These are phyloP conservation scores for Colletotrichum lini DNA, from an alignment of 2,329 filamentous ascomycete species.

Conservation along the genomic window DNA sequence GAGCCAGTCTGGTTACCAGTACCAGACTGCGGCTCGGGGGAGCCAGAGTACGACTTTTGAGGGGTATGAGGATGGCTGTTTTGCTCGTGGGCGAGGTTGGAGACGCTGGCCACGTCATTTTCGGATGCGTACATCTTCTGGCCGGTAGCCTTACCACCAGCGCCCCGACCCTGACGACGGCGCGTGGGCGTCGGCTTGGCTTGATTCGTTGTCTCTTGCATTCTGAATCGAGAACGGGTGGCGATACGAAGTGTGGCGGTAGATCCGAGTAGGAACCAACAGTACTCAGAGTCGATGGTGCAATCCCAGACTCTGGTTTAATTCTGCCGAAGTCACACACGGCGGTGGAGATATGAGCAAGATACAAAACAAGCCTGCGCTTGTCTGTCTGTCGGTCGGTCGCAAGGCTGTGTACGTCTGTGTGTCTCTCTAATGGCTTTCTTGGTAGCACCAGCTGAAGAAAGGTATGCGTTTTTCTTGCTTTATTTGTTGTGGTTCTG, in stretches of 20 bases:
- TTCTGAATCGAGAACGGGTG: constrained; percentile 38
- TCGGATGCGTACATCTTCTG: constrained; percentile 73
- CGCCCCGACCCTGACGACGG: constrained; percentile 53
- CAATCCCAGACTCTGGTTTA: constrained; percentile 1
- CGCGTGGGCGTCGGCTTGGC: constrained; percentile 54
- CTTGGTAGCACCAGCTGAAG: constrained; percentile 11
- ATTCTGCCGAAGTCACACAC: neutral
- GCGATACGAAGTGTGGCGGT: neutral
- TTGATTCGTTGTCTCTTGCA: constrained; percentile 53
- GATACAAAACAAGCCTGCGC: constrained; percentile 3
- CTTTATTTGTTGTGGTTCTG: neutral
- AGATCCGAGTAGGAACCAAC: neutral
- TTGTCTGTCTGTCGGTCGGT: neutral
- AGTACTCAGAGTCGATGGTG: neutral
- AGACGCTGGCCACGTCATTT: constrained; percentile 59
- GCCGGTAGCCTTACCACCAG: constrained; percentile 52
- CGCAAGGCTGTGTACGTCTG: constrained; percentile 9
- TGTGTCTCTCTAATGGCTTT: neutral
- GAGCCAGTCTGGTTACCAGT: constrained; percentile 48
- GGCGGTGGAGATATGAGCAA: neutral
- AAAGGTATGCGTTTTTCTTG: constrained; percentile 9
- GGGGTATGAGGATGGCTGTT: constrained; percentile 61
- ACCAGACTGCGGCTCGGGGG: constrained; percentile 51
- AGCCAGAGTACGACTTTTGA: constrained; percentile 57
- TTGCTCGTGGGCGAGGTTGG: constrained; percentile 52